A percentile compares a stretch with the other conserved stretches of the same genome.
phyloP scores from a whole-genome alignment of 2,329 filamentous ascomycete species.

The Trichoderma harzianum region DNA sequence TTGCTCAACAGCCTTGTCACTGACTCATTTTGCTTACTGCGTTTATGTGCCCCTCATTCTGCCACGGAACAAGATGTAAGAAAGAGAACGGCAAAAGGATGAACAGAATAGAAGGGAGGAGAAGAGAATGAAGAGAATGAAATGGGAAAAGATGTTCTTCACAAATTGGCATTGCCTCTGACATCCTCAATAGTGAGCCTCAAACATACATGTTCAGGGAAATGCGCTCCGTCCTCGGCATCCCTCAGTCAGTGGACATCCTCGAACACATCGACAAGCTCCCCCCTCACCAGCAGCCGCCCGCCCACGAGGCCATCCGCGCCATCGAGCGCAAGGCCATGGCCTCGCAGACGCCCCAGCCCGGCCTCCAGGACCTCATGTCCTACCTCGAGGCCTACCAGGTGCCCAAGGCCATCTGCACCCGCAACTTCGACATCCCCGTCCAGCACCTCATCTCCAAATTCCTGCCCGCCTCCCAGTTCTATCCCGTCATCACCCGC shows the following conservation, averaged over 20 bases:
- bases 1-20: neutral
- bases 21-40: conserved; percentile 18
- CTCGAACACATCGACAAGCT: conserved; percentile 81
- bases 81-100: neutral
- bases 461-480: conserved; percentile 66
- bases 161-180: neutral
- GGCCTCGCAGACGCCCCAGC: conserved; percentile 74
- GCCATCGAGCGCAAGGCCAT: conserved; percentile 79
- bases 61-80: neutral
- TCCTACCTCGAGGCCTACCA: conserved; percentile 66
- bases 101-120: neutral
- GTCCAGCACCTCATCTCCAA: conserved; percentile 71
- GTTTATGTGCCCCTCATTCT: neutral
- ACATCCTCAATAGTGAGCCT: conserved; percentile 58
- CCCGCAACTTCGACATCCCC: conserved; percentile 84
- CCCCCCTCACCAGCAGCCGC: conserved; percentile 54
- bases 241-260: conserved; percentile 74
- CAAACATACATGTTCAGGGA: conserved; percentile 94
- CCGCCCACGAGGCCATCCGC: conserved; percentile 71
- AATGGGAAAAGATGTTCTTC: neutral
- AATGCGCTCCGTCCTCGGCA: conserved; percentile 75
- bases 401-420: conserved; percentile 82
- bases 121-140: neutral
- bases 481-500: conserved; percentile 78
- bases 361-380: conserved; percentile 76